A percentile compares a stretch with the other conserved stretches of the same genome.
phyloP scores from a whole-genome alignment of 192 early-diverging fungal genomes.

The Linnemannia hyalina region DNA sequence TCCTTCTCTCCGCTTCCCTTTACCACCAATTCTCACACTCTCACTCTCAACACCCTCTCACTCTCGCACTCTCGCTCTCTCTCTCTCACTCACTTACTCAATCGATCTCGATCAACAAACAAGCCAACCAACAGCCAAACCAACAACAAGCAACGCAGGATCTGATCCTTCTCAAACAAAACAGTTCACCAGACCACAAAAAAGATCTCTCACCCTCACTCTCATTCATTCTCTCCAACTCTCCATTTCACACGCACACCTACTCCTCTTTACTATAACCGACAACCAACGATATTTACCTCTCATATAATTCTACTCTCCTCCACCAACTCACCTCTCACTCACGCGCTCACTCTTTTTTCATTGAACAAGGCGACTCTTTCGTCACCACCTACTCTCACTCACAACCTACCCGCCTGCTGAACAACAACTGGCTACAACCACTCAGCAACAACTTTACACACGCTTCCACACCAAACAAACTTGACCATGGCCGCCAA shows the following conservation, averaged over 20 bases:
- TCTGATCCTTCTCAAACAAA: neutral
- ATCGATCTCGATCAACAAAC: conserved; percentile 2
- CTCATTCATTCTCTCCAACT: neutral
- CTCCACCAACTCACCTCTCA: neutral
- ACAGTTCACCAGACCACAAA: neutral
- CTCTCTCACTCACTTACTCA: neutral
- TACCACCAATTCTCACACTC: too few species aligned
- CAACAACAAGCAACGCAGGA: too few species aligned
- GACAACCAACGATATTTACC: too few species aligned
- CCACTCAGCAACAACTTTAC: neutral
- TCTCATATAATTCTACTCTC: neutral
- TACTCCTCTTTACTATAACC: neutral
- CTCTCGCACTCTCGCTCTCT: conserved; percentile 1
- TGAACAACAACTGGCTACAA: neutral
- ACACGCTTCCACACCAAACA: neutral
- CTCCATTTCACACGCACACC: neutral
- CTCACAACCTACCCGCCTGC: neutral
- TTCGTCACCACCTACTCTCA: neutral
- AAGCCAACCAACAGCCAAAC: neutral
- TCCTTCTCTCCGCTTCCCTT: neutral
- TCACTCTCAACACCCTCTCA: neutral
- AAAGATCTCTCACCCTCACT: neutral
- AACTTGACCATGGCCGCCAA: conserved; percentile 33
- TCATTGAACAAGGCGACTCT: neutral
- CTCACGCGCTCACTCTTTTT: neutral